Conservation (phyloP, 116 monocot genomes). For the Phalaenopsis hybrid region DNA sequence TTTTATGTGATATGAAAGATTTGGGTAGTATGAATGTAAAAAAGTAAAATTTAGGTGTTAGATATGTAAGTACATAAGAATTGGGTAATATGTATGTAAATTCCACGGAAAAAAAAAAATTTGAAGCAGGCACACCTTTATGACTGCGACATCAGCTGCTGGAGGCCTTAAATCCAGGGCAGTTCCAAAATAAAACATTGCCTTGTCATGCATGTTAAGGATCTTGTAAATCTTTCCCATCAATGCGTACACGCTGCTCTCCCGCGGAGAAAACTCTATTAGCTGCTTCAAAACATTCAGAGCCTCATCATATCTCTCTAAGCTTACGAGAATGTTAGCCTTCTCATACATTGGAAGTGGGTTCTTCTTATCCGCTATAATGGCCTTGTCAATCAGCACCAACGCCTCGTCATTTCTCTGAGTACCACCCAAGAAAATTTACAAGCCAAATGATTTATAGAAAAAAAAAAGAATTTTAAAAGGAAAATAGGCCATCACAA, state of each 20-base stretch:
- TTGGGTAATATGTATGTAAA: too few species aligned
- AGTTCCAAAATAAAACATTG: slow-evolving; percentile 88
- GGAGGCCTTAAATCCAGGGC: slow-evolving; percentile 92
- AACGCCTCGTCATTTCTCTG: slow-evolving; percentile 85
- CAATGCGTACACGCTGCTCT: slow-evolving; percentile 86
- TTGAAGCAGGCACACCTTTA: slow-evolving; percentile 51
- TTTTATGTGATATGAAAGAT: too few species aligned
- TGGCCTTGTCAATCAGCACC: slow-evolving; percentile 74
- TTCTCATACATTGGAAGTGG: slow-evolving; percentile 90
- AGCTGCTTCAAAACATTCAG: slow-evolving; percentile 65
- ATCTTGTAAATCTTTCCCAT: slow-evolving; percentile 94
- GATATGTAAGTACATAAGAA: too few species aligned
- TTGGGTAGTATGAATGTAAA: too few species aligned
- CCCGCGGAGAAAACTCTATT: slow-evolving; percentile 60
- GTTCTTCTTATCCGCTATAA: slow-evolving; percentile 74
- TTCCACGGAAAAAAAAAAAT: not conserved
- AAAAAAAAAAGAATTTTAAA: not conserved
- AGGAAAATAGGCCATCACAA: not conserved
- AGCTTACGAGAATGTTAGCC: slow-evolving; percentile 60
- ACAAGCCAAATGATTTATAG: slow-evolving; percentile 1
- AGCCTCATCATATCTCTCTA: slow-evolving; percentile 77
- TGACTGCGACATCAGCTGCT: slow-evolving; percentile 68
- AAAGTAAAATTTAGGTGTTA: too few species aligned
- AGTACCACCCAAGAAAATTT: too few species aligned
- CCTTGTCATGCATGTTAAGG: slow-evolving; percentile 73